Base-by-base conservation (phyloP, 345 rosid genomes). In the Mercurialis annua region DNA sequence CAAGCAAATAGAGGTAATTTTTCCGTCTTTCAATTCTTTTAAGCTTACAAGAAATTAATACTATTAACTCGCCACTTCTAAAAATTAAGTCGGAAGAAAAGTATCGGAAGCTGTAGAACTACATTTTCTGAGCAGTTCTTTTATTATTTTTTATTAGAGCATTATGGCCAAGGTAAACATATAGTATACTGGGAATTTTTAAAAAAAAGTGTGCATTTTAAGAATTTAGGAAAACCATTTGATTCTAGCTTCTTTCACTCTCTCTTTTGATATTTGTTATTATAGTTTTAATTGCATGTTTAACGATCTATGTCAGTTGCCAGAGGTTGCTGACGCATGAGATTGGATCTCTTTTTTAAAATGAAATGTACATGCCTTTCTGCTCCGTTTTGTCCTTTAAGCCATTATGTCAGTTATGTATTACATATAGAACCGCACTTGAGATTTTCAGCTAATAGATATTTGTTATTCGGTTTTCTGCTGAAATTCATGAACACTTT, bases 1-100 rank as follows among this genome's bases (percentile, higher is more conserved):
- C 90, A 82, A 70, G 26, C 85, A 72, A 80, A 62, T 81, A 80
- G 90, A 81, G 90, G 94, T 81, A 78, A 65, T 16, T 31, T 53
- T 18, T 5, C 43, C 33, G 16, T 51, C 14, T 21, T 10, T 43
- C 14, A 46, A 38, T 31, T n/a, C 40, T 21, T 23, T 6, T 47
- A 15, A 34, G 29, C 30, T 14, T 56, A 5, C 9, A 11, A 43
- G 18, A 50, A 42, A 24, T 33, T 17, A 8, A 30, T 17, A 57
- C 30, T 8, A 34, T 9, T 9, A 9, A 10, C 44, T 14, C 44
- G 12, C 44, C 44, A 40, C 1, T 14, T 40, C 44, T 9, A 36
- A 9, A 40, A 40, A 40, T 40, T 40, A 40, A 40, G 11, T 7
- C 8, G 1, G 10, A 14, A 40, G 40, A 34, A 3, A 34, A 34